A percentile compares a stretch with the other conserved stretches of the same genome.
These are phyloP conservation scores for Stagonosporopsis cucurbitacearum DNA, from an alignment of 2,329 filamentous ascomycete genomes.

Conservation along the genomic window DNA sequence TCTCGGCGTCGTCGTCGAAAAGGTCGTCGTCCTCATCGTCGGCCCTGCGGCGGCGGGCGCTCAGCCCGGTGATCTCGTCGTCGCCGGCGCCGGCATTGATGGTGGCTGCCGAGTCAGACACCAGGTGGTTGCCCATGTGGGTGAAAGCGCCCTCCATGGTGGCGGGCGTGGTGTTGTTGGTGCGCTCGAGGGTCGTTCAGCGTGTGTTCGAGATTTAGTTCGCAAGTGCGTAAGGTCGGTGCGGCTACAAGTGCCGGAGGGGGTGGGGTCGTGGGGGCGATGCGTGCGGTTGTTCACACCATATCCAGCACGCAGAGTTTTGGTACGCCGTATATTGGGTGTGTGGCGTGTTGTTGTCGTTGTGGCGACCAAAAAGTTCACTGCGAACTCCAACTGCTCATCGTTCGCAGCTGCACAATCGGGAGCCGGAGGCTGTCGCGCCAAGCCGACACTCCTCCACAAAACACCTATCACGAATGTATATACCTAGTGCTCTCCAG, in stretches of 20 bases:
- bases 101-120: slow-evolving; percentile 81
- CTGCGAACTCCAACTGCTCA: slow-evolving; percentile 16
- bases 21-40: slow-evolving; percentile 92
- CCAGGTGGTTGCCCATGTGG: slow-evolving; percentile 83
- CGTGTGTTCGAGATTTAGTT: slow-evolving; percentile 18
- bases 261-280: slow-evolving; percentile 12
- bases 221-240: slow-evolving; percentile 16
- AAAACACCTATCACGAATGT: not conserved
- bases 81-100: slow-evolving; percentile 90
- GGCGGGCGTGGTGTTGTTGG: slow-evolving; percentile 17
- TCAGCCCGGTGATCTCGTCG: slow-evolving; percentile 83
- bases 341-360: slow-evolving; percentile 10
- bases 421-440: slow-evolving; percentile 10
- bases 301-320: slow-evolving; percentile 26
- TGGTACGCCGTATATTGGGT: slow-evolving; percentile 30
- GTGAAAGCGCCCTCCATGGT: slow-evolving; percentile 87
- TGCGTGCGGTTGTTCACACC: slow-evolving; percentile 29
- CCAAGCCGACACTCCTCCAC: slow-evolving; percentile 8
- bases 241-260: slow-evolving; percentile 13
- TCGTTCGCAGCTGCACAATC: slow-evolving; percentile 11
- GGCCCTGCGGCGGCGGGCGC: slow-evolving; percentile 68
- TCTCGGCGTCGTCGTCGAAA: slow-evolving; percentile 74
- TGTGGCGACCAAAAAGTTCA: slow-evolving; percentile 31
- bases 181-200: slow-evolving; percentile 12
- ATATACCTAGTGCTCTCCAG: not conserved